Percentiles rank a stretch among this genome's conserved stretches.
Evolutionary conservation across 1,284 basidiomycete species (phyloP).

Genomic region (Malassezia furfur): DNA sequence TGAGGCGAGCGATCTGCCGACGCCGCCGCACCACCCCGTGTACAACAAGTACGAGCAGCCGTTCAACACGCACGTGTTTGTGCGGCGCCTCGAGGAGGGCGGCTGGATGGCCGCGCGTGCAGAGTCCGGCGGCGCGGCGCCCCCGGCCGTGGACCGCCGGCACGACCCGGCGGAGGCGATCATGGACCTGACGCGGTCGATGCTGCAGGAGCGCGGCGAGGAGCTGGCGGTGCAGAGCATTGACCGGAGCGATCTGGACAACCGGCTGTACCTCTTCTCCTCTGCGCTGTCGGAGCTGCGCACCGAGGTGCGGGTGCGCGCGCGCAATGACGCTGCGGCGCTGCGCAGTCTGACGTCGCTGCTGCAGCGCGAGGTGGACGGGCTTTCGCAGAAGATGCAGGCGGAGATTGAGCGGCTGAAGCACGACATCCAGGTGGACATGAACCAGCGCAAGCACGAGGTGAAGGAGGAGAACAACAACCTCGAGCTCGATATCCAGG

Average conservation of each 20-base stretch:
- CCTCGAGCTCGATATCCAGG: slow-evolving; percentile 81
- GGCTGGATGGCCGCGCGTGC: slow-evolving; percentile 22
- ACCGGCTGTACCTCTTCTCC: slow-evolving; percentile 81
- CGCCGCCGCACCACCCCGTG: not conserved
- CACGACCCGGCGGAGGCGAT: slow-evolving; percentile 51
- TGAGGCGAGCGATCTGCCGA: not conserved
- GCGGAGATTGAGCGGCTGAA: slow-evolving; percentile 80
- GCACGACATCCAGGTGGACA: slow-evolving; percentile 92
- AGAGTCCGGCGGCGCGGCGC: too few species aligned
- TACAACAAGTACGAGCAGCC: slow-evolving; percentile 22
- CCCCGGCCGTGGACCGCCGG: slow-evolving; percentile 6
- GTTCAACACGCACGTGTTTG: slow-evolving; percentile 40
- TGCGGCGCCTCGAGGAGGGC: slow-evolving; percentile 31
- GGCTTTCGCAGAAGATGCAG: slow-evolving; percentile 79
- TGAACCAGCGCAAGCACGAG: slow-evolving; percentile 88
- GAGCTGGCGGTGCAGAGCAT: slow-evolving; percentile 65
- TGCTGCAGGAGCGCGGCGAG: slow-evolving; percentile 69
- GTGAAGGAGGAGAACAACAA: slow-evolving; percentile 76
- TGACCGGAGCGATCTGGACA: slow-evolving; percentile 64
- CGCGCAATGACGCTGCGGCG: slow-evolving; percentile 73
- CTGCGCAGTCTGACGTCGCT: slow-evolving; percentile 66
- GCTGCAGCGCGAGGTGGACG: slow-evolving; percentile 78
- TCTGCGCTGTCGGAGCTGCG: slow-evolving; percentile 85
- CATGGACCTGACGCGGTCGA: slow-evolving; percentile 74
- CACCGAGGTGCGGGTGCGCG: slow-evolving; percentile 72